Percentiles rank a stretch among this genome's conserved stretches.
phyloP scores from a whole-genome alignment of 495 filamentous ascomycete genomes.

The Pyrenula massariospora region DNA sequence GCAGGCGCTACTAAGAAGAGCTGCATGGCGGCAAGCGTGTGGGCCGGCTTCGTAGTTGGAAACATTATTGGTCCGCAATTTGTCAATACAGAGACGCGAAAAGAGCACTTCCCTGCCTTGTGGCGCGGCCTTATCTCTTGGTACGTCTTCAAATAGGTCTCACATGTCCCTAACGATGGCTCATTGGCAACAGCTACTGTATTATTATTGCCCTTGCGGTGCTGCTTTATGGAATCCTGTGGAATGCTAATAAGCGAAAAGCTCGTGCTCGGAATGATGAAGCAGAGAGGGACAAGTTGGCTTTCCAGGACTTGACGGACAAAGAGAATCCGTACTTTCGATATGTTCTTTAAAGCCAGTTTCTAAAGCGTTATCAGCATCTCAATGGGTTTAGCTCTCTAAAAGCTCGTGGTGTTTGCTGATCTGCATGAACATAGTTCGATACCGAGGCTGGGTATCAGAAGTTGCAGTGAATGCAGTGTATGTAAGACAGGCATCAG shows the following conservation, averaged over 20 bases:
- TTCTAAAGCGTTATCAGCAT: neutral
- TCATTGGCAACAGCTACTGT: slow-evolving; percentile 41
- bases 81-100: slow-evolving; percentile 46
- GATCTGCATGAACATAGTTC: too few relatives aligned
- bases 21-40: slow-evolving; percentile 58
- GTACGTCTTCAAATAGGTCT: slow-evolving; percentile 25
- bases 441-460: too few relatives aligned
- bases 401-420: too few relatives aligned
- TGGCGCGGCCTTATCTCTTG: slow-evolving; percentile 64
- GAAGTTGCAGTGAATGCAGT: too few relatives aligned
- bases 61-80: slow-evolving; percentile 63
- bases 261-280: slow-evolving; percentile 40
- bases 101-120: slow-evolving; percentile 54
- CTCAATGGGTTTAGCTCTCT: too few relatives aligned
- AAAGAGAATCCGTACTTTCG: slow-evolving; percentile 64
- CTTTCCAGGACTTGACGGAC: slow-evolving; percentile 66
- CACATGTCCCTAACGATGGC: slow-evolving; percentile 1
- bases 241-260: slow-evolving; percentile 42
- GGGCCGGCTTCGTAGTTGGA: slow-evolving; percentile 63
- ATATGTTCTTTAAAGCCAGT: slow-evolving; percentile 60
- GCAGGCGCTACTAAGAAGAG: slow-evolving; percentile 72
- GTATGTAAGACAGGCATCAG: too few relatives aligned
- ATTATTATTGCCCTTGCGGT: slow-evolving; percentile 48
- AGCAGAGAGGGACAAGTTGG: slow-evolving; percentile 47
- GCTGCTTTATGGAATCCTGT: slow-evolving; percentile 42